phyloP scores from a whole-genome alignment of 169 alveolate genomes.

The Plasmodium fragile region DNA sequence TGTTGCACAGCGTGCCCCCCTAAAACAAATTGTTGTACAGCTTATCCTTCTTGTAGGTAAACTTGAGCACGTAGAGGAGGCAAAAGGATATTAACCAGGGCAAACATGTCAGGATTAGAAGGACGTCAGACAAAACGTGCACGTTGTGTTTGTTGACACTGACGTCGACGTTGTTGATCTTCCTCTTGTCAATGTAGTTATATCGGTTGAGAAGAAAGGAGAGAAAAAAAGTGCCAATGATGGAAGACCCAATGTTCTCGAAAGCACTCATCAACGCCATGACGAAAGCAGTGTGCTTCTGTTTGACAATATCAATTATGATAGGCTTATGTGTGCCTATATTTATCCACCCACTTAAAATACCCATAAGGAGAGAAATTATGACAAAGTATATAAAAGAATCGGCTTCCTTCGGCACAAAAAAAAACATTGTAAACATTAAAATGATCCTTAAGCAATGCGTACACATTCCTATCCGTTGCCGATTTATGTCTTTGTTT shows the following conservation, averaged over 20 bases:
- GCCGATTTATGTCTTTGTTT: constrained; percentile 78
- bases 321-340: constrained; percentile 82
- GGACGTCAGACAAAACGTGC: constrained; percentile 35
- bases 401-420: constrained; percentile 79
- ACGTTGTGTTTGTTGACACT: constrained; percentile 45
- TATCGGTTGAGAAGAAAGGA: constrained; percentile 30
- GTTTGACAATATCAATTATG: constrained; percentile 79
- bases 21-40: constrained; percentile 49
- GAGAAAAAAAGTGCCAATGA: constrained; percentile 79
- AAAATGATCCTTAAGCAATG: constrained; percentile 75
- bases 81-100: constrained; percentile 58
- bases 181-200: constrained; percentile 55
- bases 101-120: constrained; percentile 43
- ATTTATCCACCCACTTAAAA: constrained; percentile 83
- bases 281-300: constrained; percentile 79
- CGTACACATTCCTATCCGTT: constrained; percentile 79
- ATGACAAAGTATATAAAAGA: constrained; percentile 75
- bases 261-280: constrained; percentile 80
- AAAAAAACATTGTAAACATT: constrained; percentile 75
- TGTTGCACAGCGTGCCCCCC: not conserved
- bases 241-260: constrained; percentile 80
- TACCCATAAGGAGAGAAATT: constrained; percentile 79
- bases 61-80: constrained; percentile 55
- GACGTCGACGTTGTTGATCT: not conserved
- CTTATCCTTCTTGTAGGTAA: constrained; percentile 64